Base-by-base conservation (phyloP, 2,329 filamentous ascomycete genomes). In the Parascedosporium putredinis region DNA sequence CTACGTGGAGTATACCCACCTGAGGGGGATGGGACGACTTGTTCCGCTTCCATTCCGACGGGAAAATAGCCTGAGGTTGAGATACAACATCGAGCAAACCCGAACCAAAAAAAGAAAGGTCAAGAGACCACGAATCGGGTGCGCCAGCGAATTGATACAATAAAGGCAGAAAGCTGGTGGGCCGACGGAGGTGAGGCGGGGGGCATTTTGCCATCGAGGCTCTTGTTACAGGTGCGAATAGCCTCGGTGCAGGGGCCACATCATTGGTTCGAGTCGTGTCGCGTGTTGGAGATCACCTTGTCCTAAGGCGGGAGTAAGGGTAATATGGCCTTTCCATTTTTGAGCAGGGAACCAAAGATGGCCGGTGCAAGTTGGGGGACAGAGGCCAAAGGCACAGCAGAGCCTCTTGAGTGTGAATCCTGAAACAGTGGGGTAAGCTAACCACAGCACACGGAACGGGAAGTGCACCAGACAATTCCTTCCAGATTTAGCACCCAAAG, bases 151-250 rank as follows among this genome's bases (percentile, higher is more conserved):
- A n/a, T n/a, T n/a, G n/a, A n/a, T n/a, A n/a, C n/a, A n/a, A n/a
- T n/a, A n/a, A n/a, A n/a, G n/a, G n/a, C n/a, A n/a, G n/a, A n/a
- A n/a, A n/a, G n/a, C n/a, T 31, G 40, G 22, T 23, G 25, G 8
- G 25, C 20, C n/a, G 20, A 20, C n/a, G n/a, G 23, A 45, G 43
- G 27, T 23, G 27, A 3, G 14, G 23, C 14, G 27, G 42, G 9
- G 16, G 45, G 16, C 9, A 33, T 34, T 34, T 23, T 31, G 16
- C 20, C 27, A 33, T 33, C 36, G 29, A 47, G 7, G 27, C 45
- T 27, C 16, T 16, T 33, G 45, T 47, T 47, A 47, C 45, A 47
- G 45, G 45, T 47, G 45, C 45, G 16, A 47, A 47, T 47, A 47
- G 29, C 45, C 45, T 14, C 25, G 20, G 27, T 16, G 29, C 20